Evolutionary conservation across 2,329 filamentous ascomycete species (phyloP).

Genomic region (Clarireedia paspali): DNA sequence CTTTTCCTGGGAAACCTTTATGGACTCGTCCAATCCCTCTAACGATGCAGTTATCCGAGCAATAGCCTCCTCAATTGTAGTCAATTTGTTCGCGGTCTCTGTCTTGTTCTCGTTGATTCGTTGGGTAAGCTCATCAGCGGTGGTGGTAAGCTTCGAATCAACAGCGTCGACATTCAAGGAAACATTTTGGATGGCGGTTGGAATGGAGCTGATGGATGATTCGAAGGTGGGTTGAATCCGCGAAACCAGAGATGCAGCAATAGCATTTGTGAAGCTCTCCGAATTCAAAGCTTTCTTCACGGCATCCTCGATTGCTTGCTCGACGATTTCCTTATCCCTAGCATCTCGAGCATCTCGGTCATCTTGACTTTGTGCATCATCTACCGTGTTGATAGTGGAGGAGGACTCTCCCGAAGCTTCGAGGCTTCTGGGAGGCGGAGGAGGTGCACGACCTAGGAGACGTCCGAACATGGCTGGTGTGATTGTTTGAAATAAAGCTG

Average conservation of each 20-base stretch:
- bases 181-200: conserved; percentile 7
- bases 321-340: conserved; percentile 17
- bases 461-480: conserved; percentile 8
- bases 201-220: conserved; percentile 16
- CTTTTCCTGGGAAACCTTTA: conserved; percentile 21
- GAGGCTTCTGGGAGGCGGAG: conserved; percentile 9
- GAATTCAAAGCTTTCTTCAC: conserved; percentile 20
- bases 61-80: conserved; percentile 23
- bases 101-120: conserved; percentile 19
- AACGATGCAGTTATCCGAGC: conserved; percentile 21
- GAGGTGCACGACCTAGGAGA: conserved; percentile 6
- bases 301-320: conserved; percentile 21
- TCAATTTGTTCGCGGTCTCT: conserved; percentile 19
- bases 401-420: neutral
- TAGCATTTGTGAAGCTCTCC: conserved; percentile 24
- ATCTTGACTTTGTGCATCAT: neutral
- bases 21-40: conserved; percentile 19
- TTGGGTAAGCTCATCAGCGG: conserved; percentile 20
- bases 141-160: conserved; percentile 19
- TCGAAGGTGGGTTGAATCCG: conserved; percentile 26
- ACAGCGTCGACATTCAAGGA: conserved; percentile 17
- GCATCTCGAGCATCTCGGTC: neutral
- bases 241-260: conserved; percentile 22
- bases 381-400: neutral
- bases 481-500: conserved; percentile 5